Evolutionary conservation across 345 rosid genomes (phyloP).

Genomic region (Kandelia obovata): DNA sequence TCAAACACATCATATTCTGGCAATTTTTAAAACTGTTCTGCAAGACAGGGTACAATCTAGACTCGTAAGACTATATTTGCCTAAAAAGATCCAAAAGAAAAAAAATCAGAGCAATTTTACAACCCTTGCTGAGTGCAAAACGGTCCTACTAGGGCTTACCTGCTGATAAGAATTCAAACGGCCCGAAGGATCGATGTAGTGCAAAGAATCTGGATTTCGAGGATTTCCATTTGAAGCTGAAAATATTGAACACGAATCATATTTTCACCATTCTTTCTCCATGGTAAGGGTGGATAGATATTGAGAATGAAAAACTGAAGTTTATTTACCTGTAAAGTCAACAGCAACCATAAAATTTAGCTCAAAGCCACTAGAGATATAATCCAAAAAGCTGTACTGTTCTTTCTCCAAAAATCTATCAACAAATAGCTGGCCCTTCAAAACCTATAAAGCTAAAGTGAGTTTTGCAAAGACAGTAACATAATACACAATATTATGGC

Average conservation of each 20-base stretch:
- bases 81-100: too few species aligned
- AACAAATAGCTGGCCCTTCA: conserved; percentile 74
- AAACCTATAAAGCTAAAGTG: conserved; percentile 35
- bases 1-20: too few species aligned
- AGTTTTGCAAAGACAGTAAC: conserved; percentile 3
- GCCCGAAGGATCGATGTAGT: conserved; percentile 78
- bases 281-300: neutral
- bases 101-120: neutral
- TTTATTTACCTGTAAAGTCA: conserved; percentile 74
- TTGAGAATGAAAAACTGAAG: neutral
- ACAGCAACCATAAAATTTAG: conserved; percentile 90
- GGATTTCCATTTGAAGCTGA: conserved; percentile 94
- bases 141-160: conserved; percentile 27
- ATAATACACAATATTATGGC: neutral
- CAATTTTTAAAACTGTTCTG: too few species aligned
- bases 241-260: conserved; percentile 8
- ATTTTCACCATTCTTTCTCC: neutral
- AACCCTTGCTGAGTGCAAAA: neutral
- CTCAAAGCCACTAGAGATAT: conserved; percentile 78
- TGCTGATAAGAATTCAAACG: conserved; percentile 73
- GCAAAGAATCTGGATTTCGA: conserved; percentile 58
- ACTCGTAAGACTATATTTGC: too few species aligned
- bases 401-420: conserved; percentile 59
- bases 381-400: conserved; percentile 74
- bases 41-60: too few species aligned